A percentile compares a stretch with the other conserved stretches of the same genome.
phyloP scores from a whole-genome alignment of 345 rosid species.

The Abelmoschus esculentus region DNA sequence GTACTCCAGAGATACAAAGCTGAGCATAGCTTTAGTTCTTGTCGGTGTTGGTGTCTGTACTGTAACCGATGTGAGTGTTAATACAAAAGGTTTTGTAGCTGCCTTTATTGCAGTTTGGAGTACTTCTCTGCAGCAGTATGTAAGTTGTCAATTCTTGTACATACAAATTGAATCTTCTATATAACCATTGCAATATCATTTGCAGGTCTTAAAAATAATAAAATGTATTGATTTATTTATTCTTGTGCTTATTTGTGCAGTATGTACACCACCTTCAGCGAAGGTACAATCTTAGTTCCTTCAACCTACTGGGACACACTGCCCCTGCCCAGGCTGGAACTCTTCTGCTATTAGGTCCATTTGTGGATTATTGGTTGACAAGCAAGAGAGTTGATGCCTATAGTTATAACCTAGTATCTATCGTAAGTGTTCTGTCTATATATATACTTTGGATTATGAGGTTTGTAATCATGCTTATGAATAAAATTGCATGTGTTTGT shows the following conservation, averaged over 20 bases:
- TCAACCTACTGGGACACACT: slow-evolving; percentile 91
- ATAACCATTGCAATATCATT: background rate
- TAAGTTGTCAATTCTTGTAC: slow-evolving; percentile 30
- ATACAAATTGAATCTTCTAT: background rate
- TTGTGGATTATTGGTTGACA: slow-evolving; percentile 90
- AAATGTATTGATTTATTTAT: background rate
- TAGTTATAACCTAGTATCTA: slow-evolving; percentile 44
- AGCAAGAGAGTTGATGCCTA: slow-evolving; percentile 63
- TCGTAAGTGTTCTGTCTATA: slow-evolving; percentile 39
- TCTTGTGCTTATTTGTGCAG: slow-evolving; percentile 37
- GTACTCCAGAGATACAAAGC: slow-evolving; percentile 88
- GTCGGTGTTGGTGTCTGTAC: slow-evolving; percentile 96
- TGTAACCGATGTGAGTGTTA: slow-evolving; percentile 89
- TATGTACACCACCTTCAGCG: slow-evolving; percentile 91
- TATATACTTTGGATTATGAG: background rate
- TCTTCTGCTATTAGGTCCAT: slow-evolving; percentile 71
- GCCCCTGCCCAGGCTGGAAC: slow-evolving; percentile 98
- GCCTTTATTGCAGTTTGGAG: slow-evolving; percentile 95
- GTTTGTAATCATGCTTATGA: background rate
- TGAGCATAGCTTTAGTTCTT: slow-evolving; percentile 81
- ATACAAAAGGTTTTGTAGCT: slow-evolving; percentile 73
- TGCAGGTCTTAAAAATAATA: background rate
- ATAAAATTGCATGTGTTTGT: background rate
- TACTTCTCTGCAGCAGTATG: slow-evolving; percentile 93
- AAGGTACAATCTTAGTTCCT: slow-evolving; percentile 75